phyloP scores from a whole-genome alignment of 2,329 filamentous ascomycete species.

The Fulvia fulva region DNA sequence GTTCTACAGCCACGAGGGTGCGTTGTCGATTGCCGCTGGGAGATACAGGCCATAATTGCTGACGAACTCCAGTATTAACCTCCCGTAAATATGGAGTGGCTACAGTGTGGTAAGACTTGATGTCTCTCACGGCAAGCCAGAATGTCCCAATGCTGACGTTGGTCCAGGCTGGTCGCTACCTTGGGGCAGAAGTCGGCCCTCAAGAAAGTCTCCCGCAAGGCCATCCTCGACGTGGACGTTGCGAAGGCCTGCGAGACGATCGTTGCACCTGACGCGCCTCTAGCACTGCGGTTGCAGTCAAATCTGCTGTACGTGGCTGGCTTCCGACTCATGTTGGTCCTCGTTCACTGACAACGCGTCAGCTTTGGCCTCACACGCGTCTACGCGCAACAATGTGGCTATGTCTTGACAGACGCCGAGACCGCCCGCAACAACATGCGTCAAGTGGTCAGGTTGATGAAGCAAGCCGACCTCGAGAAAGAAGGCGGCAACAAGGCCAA shows the following conservation, averaged over 20 bases:
- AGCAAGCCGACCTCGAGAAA: constrained; percentile 61
- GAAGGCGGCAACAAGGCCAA: constrained; percentile 63
- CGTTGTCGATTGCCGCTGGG: constrained; percentile 29
- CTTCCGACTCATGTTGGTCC: background rate
- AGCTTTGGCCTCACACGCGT: constrained; percentile 79
- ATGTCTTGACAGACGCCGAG: constrained; percentile 77
- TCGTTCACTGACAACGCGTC: constrained; percentile 8
- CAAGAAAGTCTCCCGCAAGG: constrained; percentile 75
- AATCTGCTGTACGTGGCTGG: constrained; percentile 66
- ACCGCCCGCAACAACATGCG: constrained; percentile 70
- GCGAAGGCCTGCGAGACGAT: constrained; percentile 86
- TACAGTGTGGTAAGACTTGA: constrained; percentile 80
- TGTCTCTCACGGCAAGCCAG: background rate
- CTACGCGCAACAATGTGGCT: constrained; percentile 80
- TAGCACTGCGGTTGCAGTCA: constrained; percentile 85
- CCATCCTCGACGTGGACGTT: constrained; percentile 84
- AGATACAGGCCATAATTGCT: constrained; percentile 6
- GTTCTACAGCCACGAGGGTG: constrained; percentile 97
- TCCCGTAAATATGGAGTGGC: constrained; percentile 86
- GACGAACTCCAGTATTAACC: constrained; percentile 61
- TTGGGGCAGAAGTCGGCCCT: constrained; percentile 68
- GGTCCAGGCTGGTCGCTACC: constrained; percentile 79
- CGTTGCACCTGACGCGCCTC: constrained; percentile 71
- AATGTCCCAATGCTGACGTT: constrained; percentile 24
- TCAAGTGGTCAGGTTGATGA: constrained; percentile 58